phyloP scores from a whole-genome alignment of 352 stramenopile genomes.

The Pythium brassicae region DNA sequence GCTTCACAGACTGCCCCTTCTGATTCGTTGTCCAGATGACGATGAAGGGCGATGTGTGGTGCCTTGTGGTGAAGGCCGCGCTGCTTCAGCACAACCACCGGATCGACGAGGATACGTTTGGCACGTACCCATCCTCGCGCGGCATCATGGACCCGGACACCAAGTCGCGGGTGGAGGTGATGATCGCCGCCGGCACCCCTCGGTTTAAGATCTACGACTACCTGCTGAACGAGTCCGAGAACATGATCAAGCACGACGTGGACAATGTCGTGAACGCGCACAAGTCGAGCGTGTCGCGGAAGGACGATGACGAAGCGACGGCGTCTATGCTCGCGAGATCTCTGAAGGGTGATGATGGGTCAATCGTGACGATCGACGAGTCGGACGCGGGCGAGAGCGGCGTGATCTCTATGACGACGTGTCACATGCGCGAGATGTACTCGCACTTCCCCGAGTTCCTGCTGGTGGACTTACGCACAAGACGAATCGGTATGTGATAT shows the following conservation, averaged over 20 bases:
- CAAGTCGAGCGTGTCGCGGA: too few species aligned
- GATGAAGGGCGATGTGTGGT: not conserved
- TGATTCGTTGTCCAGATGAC: not conserved
- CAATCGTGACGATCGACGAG: too few species aligned
- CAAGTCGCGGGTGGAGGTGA: too few species aligned
- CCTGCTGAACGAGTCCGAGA: not conserved
- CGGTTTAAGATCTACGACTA: too few species aligned
- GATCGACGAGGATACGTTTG: not conserved
- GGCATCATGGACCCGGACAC: too few species aligned
- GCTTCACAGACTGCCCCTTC: not conserved
- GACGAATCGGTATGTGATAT: too few species aligned
- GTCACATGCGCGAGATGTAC: constrained; percentile 9
- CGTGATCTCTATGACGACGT: constrained; percentile 7
- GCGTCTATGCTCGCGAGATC: too few species aligned
- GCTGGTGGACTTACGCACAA: too few species aligned
- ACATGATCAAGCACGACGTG: not conserved
- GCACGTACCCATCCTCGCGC: not conserved
- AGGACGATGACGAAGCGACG: too few species aligned
- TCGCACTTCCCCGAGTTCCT: too few species aligned
- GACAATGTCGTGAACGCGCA: not conserved
- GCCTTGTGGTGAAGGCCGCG: not conserved
- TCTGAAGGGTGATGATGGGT: too few species aligned
- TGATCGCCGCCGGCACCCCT: too few species aligned
- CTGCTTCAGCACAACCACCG: not conserved
- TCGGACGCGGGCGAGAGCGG: not conserved